A percentile compares a stretch with the other conserved stretches of the same genome.
phyloP scores from a whole-genome alignment of 192 early-diverging fungal genomes.

The Entrophospora sp. region DNA sequence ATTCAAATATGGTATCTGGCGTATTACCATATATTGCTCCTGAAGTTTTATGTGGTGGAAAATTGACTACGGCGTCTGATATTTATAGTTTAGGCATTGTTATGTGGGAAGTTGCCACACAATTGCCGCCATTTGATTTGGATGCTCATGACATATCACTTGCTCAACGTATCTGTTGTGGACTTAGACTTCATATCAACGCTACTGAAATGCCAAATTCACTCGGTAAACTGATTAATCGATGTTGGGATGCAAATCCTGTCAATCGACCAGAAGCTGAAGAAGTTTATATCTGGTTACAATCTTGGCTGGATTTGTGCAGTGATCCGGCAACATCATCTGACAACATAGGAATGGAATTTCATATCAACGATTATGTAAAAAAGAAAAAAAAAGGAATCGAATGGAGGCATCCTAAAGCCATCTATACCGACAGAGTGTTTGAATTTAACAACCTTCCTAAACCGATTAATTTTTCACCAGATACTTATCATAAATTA shows the following conservation, averaged over 20 bases:
- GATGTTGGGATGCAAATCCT: conserved; percentile 10
- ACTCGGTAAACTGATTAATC: conserved; percentile 1
- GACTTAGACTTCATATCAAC: conserved; percentile 15
- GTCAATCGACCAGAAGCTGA: conserved; percentile 9
- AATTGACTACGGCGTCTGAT: conserved; percentile 1
- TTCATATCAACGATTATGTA: neutral
- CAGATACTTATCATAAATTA: neutral
- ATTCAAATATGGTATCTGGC: neutral
- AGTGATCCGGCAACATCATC: neutral
- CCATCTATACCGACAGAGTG: neutral
- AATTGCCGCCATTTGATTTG: neutral
- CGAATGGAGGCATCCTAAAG: conserved; percentile 1
- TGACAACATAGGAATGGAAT: conserved; percentile 7
- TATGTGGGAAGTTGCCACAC: conserved; percentile 7
- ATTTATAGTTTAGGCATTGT: conserved; percentile 18
- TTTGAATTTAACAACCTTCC: conserved; percentile 3
- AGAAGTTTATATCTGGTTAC: conserved; percentile 6
- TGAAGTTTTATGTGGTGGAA: conserved; percentile 3
- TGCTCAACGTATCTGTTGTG: conserved; percentile 14
- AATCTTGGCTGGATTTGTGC: conserved; percentile 10
- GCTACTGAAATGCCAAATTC: neutral
- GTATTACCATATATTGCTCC: conserved; percentile 18
- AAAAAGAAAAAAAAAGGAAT: neutral
- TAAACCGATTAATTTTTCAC: conserved; percentile 5
- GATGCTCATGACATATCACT: conserved; percentile 6